phyloP scores from a whole-genome alignment of 495 filamentous ascomycete species.

The Neurospora sublineolata region DNA sequence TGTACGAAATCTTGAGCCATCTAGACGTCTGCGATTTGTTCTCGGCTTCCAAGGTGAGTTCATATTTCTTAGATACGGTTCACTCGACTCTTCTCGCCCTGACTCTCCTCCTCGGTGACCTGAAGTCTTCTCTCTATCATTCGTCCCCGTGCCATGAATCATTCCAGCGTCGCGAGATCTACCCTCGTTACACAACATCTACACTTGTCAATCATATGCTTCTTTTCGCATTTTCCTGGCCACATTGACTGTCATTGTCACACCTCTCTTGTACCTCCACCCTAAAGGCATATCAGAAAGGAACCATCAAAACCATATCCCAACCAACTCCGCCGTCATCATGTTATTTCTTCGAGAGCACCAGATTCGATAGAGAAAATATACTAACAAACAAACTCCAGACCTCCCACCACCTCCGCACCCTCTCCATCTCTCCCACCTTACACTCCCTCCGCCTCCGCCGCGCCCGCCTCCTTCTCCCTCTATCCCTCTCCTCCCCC shows the following conservation, averaged over 20 bases:
- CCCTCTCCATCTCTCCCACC: conserved; percentile 42
- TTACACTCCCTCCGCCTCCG: conserved; percentile 45
- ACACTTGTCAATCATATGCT: neutral
- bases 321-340: neutral
- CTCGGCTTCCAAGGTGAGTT: conserved; percentile 41
- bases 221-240: neutral
- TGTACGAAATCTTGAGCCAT: conserved; percentile 41
- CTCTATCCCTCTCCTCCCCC: conserved; percentile 35
- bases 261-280: neutral
- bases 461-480: conserved; percentile 34
- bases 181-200: neutral
- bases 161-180: neutral
- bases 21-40: conserved; percentile 49
- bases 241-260: neutral
- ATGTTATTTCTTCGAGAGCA: too few relatives aligned
- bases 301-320: neutral
- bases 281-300: neutral
- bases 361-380: too few relatives aligned
- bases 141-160: neutral
- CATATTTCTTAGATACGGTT: conserved; percentile 1
- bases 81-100: neutral
- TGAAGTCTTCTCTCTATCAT: conserved; percentile 8
- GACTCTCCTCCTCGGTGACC: neutral
- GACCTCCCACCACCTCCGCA: conserved; percentile 46
- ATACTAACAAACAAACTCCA: conserved; percentile 14